phyloP scores from a whole-genome alignment of 208 protist species.

The Strigomonas culicis region DNA sequence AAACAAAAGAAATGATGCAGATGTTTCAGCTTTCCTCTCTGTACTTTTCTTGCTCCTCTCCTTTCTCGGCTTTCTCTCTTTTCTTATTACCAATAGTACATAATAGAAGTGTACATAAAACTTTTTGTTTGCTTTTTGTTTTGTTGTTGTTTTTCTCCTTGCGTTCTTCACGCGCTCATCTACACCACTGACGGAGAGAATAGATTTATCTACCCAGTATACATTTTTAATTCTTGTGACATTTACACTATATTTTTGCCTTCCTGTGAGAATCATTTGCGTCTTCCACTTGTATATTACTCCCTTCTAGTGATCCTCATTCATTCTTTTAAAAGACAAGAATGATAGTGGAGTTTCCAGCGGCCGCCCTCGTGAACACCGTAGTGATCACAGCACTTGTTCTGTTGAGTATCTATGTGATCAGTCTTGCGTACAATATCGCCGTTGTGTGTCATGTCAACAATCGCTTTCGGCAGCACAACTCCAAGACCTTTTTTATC shows the following conservation, averaged over 20 bases:
- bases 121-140: not conserved
- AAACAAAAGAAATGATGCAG: not conserved
- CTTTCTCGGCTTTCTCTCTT: slow-evolving; percentile 3
- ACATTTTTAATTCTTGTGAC: not conserved
- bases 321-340: not conserved
- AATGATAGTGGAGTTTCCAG: slow-evolving; percentile 25
- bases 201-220: too few relatives aligned
- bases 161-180: slow-evolving; percentile 1
- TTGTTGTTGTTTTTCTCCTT: not conserved
- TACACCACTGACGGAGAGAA: too few relatives aligned
- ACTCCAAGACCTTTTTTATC: slow-evolving; percentile 28
- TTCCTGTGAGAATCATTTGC: slow-evolving; percentile 5
- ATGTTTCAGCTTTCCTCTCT: not conserved
- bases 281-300: too few relatives aligned
- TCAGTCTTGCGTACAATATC: slow-evolving; percentile 17
- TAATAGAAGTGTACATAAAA: not conserved
- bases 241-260: slow-evolving; percentile 15
- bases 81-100: not conserved
- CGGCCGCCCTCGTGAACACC: slow-evolving; percentile 33
- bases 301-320: not conserved
- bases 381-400: slow-evolving; percentile 25
- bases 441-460: slow-evolving; percentile 21
- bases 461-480: slow-evolving; percentile 21
- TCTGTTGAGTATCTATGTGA: slow-evolving; percentile 22
- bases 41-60: not conserved